Evolutionary conservation across 345 rosid genomes (phyloP), one percentile per base, ranked within the genome.

Genomic region (Populus davidiana): DNA sequence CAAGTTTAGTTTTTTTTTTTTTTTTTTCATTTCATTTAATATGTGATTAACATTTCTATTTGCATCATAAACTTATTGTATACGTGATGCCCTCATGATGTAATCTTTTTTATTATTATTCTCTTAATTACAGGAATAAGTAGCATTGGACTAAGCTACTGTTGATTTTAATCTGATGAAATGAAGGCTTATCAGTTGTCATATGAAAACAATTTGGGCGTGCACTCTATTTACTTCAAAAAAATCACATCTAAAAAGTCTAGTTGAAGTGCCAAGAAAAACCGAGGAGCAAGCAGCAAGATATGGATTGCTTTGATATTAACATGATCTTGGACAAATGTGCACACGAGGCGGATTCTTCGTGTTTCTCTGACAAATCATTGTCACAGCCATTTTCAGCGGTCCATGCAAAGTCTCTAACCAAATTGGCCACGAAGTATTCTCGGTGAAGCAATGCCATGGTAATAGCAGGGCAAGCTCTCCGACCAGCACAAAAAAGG

Each of bases 401-500:
- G 14, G 13, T 38, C 81, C 77, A 78, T 65, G 67, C 17, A 41
- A 72, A 78, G 31, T 72, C 67, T 18, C 73, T 64, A 2, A 79
- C 41, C 70, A 68, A 59, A 69, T 73, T 79, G 13, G 74, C 81
- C 73, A 73, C 81, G 59, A 73, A 79, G 43, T 59, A 79, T 68
- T 79, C 64, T 31, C 12, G 64, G 23, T 79, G 81, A 59, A 79
- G 77, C 31, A 68, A 5, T 21, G 81, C 77, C 77, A 79, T 33
- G 4, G 62, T 18, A 43, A 54, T 56, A 16, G 77, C 81, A 20
- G 81, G 77, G 27, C 81, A 79, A 27, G 74, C 62, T 62, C 73
- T 74, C 72, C 81, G 54, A 17, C 73, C 81, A 23, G 81, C 77
- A 18, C 81, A 73, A 52, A 78, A 12, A 78, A 1, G 81, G 81